These are phyloP conservation scores for Puccinia horiana DNA, from an alignment of 1,284 basidiomycete genomes.

Conservation along the genomic window DNA sequence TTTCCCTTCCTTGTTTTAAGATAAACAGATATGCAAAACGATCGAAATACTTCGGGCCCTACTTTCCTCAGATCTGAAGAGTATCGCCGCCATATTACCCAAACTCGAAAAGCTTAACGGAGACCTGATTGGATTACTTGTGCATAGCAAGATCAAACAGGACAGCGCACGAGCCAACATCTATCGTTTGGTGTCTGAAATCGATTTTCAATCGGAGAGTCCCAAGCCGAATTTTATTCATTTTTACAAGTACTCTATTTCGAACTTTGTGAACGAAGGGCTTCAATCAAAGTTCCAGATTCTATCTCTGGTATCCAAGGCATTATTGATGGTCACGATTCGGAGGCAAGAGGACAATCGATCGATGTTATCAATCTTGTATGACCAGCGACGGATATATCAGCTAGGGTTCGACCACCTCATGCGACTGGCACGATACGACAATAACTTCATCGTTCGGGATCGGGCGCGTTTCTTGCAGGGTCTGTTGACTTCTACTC, in stretches of 20 bases:
- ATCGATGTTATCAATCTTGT: constrained; percentile 55
- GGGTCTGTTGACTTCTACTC: constrained; percentile 61
- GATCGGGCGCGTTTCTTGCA: constrained; percentile 79
- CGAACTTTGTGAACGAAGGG: constrained; percentile 41
- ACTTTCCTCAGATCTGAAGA: constrained; percentile 27
- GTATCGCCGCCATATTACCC: constrained; percentile 6
- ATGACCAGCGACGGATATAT: constrained; percentile 37
- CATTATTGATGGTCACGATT: constrained; percentile 68
- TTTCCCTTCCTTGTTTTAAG: constrained; percentile 65
- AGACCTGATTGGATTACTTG: constrained; percentile 34
- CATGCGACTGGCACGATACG: constrained; percentile 73
- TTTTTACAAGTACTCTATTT: constrained; percentile 43
- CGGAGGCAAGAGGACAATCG: constrained; percentile 61
- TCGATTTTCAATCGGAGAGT: not conserved
- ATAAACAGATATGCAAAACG: constrained; percentile 60
- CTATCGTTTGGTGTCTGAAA: constrained; percentile 29
- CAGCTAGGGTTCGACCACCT: constrained; percentile 48
- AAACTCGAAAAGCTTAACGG: constrained; percentile 12
- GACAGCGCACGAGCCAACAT: constrained; percentile 34
- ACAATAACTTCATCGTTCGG: constrained; percentile 79
- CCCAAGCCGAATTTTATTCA: constrained; percentile 21
- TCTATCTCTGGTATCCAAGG: constrained; percentile 18
- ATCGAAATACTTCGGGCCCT: constrained; percentile 39
- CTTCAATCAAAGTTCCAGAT: constrained; percentile 33
- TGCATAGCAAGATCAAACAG: constrained; percentile 24